These are phyloP conservation scores for Cavenderia fasciculata DNA, from an alignment of 78 protist species.

Conservation along the genomic window DNA sequence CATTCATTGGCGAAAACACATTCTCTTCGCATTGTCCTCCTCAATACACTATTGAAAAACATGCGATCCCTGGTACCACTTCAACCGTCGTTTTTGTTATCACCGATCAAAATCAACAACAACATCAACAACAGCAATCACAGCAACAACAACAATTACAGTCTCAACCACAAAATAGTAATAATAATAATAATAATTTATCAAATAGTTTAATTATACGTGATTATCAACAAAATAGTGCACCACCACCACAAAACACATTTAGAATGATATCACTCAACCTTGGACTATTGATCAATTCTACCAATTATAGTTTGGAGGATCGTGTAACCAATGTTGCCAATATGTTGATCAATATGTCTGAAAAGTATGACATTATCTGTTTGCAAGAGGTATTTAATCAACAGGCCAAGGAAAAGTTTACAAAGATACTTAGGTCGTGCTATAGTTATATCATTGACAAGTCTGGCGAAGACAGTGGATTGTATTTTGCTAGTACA, in stretches of 20 bases:
- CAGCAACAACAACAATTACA: background rate
- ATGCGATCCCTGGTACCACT: slow-evolving; percentile 17
- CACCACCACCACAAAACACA: too few species aligned
- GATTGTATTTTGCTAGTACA: slow-evolving; percentile 55
- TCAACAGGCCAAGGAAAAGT: background rate
- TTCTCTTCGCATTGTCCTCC: slow-evolving; percentile 55
- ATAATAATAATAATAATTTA: too few species aligned
- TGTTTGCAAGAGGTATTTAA: slow-evolving; percentile 50
- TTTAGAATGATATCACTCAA: slow-evolving; percentile 7
- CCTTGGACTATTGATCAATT: slow-evolving; percentile 11
- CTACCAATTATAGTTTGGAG: too few species aligned
- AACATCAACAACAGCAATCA: too few species aligned
- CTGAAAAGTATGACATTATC: slow-evolving; percentile 61
- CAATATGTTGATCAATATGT: slow-evolving; percentile 29
- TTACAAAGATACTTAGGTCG: background rate
- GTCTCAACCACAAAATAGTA: too few species aligned
- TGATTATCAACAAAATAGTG: too few species aligned
- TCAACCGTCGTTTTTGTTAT: slow-evolving; percentile 18
- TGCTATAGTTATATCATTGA: slow-evolving; percentile 45
- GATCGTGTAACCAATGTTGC: slow-evolving; percentile 16
- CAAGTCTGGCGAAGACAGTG: slow-evolving; percentile 30
- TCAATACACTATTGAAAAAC: slow-evolving; percentile 31
- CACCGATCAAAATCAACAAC: too few species aligned
- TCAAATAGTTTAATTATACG: too few species aligned
- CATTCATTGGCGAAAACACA: slow-evolving; percentile 50